A percentile compares a stretch with the other conserved stretches of the same genome.
Evolutionary conservation across 176 grass and related monocot genomes (phyloP).

Genomic region (Cenchrus americanus): DNA sequence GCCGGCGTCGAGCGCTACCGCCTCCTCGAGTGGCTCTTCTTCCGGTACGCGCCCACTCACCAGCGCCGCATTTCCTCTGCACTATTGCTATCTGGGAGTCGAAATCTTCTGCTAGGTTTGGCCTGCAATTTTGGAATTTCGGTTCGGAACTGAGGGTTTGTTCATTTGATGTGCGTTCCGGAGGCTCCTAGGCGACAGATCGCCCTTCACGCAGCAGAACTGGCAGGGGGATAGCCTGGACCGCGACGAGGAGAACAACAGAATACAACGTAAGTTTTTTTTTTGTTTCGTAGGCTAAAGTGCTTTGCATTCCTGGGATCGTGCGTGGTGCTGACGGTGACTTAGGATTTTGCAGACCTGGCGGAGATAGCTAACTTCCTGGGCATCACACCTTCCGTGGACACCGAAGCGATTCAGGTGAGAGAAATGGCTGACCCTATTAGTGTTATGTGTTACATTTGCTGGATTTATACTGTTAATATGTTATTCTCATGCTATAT

Average conservation of each 20-base stretch:
- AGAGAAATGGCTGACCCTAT: neutral
- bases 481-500: neutral
- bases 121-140: neutral
- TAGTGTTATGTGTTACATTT: slow-evolving; percentile 16
- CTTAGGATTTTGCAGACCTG: slow-evolving; percentile 64
- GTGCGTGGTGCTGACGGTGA: neutral
- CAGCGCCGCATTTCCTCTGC: slow-evolving; percentile 24
- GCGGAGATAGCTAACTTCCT: slow-evolving; percentile 96
- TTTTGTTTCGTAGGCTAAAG: neutral
- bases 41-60: slow-evolving; percentile 51
- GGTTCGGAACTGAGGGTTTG: slow-evolving; percentile 30
- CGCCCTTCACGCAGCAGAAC: slow-evolving; percentile 94
- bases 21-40: slow-evolving; percentile 99
- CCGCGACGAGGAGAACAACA: slow-evolving; percentile 96
- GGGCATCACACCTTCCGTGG: slow-evolving; percentile 81
- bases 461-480: neutral
- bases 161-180: slow-evolving; percentile 33
- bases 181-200: slow-evolving; percentile 94
- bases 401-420: slow-evolving; percentile 92
- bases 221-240: slow-evolving; percentile 95
- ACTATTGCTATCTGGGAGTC: neutral
- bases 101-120: slow-evolving; percentile 19
- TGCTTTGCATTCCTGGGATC: neutral
- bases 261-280: slow-evolving; percentile 78
- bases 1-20: slow-evolving; percentile 95